These are phyloP conservation scores for Apiosordaria backusii DNA, from an alignment of 495 filamentous ascomycete species.

Conservation along the genomic window DNA sequence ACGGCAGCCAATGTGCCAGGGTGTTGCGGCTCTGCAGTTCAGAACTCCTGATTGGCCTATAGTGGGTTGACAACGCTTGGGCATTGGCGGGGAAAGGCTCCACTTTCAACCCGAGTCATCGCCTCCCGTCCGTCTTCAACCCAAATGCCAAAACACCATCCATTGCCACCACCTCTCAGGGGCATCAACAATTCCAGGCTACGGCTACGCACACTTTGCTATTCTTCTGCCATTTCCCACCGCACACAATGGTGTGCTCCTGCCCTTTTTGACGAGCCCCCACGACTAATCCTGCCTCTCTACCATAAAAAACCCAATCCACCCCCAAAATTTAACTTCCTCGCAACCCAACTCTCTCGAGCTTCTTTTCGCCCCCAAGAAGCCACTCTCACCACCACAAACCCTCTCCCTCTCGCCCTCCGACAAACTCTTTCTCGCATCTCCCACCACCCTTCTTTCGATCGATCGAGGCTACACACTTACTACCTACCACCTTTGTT, in stretches of 20 bases:
- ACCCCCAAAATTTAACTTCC: background rate
- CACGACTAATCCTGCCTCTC: background rate
- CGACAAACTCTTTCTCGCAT: background rate
- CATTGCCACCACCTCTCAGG: background rate
- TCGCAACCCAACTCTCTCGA: background rate
- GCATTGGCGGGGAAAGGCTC: background rate
- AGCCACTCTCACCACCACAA: background rate
- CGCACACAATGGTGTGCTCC: background rate
- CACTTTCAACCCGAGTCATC: background rate
- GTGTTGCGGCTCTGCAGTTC: background rate
- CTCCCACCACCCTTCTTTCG: background rate
- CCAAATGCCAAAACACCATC: background rate
- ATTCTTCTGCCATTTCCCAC: background rate
- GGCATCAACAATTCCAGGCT: background rate
- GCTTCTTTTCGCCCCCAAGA: background rate
- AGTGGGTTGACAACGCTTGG: background rate
- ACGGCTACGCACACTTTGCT: background rate
- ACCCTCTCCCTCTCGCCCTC: background rate
- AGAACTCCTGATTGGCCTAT: background rate
- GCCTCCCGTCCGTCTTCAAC: background rate
- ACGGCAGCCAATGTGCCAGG: background rate
- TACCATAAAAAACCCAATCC: background rate
- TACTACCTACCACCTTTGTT: background rate
- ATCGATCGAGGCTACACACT: background rate
- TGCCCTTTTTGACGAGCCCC: background rate